Conservation (phyloP, 73 alveolate genomes). For the Paramecium sexaurelia region DNA sequence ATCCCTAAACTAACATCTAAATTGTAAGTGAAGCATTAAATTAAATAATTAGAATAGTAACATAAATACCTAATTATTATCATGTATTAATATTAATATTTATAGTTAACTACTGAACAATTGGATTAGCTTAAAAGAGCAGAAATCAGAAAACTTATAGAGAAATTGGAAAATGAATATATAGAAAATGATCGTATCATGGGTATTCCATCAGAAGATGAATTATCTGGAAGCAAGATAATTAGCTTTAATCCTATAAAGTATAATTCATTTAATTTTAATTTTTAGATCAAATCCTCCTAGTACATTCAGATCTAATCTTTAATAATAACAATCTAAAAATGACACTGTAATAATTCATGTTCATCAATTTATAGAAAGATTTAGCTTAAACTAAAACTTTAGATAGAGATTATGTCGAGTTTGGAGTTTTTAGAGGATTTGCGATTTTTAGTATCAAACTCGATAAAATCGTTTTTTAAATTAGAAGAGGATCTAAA, state of each 20-base stretch:
- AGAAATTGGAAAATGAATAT: neutral
- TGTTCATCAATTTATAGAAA: neutral
- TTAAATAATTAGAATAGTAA: neutral
- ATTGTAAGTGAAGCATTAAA: neutral
- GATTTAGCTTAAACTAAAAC: neutral
- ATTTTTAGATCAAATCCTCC: neutral
- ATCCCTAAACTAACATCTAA: neutral
- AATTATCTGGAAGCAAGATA: neutral
- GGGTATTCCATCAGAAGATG: constrained; percentile 1
- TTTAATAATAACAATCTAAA: neutral
- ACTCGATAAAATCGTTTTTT: neutral
- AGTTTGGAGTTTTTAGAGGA: neutral
- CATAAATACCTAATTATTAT: neutral
- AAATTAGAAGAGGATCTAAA: neutral
- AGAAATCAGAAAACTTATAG: neutral
- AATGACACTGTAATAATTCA: neutral
- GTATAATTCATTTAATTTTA: neutral
- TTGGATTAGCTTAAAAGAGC: constrained; percentile 1
- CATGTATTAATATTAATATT: neutral
- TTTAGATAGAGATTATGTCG: neutral
- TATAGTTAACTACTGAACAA: neutral
- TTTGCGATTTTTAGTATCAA: neutral
- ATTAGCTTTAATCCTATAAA: neutral
- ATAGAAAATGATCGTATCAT: neutral
- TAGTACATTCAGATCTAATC: neutral